Evolutionary conservation across 768 basidiomycete genomes (phyloP).

Genomic region (Chalciporus chontae): DNA sequence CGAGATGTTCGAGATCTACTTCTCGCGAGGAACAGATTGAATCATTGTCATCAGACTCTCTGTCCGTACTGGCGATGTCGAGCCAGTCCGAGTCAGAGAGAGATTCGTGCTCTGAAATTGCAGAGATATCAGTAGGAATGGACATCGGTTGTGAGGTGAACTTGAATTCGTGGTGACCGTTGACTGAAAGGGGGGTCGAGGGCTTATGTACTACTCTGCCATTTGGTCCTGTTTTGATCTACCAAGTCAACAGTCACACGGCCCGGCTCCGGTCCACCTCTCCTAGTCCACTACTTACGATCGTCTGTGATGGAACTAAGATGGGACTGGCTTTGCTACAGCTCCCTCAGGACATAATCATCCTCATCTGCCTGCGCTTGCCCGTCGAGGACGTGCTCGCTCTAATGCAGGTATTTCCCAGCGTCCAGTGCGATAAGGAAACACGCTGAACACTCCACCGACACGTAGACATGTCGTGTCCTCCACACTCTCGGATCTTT

Average conservation of each 20-base stretch:
- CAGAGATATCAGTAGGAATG: conserved; percentile 38
- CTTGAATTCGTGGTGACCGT: conserved; percentile 15
- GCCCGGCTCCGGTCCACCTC: background rate
- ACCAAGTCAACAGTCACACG: background rate
- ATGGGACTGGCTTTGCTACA: conserved; percentile 24
- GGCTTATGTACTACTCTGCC: conserved; percentile 23
- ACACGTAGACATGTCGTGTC: conserved; percentile 57
- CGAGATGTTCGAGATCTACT: conserved; percentile 56
- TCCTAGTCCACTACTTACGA: too few species aligned
- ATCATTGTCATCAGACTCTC: conserved; percentile 67
- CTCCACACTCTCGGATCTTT: conserved; percentile 48
- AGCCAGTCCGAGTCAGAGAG: conserved; percentile 84
- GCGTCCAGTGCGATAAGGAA: background rate
- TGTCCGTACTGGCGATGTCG: conserved; percentile 64
- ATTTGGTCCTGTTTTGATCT: conserved; percentile 28
- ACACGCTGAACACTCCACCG: conserved; percentile 12
- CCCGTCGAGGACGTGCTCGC: conserved; percentile 41
- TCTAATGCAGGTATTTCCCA: conserved; percentile 44
- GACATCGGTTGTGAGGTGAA: conserved; percentile 19
- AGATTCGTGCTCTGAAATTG: conserved; percentile 60
- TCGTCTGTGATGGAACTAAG: background rate
- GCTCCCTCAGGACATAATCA: conserved; percentile 44
- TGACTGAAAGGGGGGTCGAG: conserved; percentile 28
- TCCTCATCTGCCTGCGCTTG: conserved; percentile 35
- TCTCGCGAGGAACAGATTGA: conserved; percentile 54